A percentile compares a stretch with the other conserved stretches of the same genome.
Evolutionary conservation across 257 asterid genomes (phyloP).

Genomic region (Striga asiatica): DNA sequence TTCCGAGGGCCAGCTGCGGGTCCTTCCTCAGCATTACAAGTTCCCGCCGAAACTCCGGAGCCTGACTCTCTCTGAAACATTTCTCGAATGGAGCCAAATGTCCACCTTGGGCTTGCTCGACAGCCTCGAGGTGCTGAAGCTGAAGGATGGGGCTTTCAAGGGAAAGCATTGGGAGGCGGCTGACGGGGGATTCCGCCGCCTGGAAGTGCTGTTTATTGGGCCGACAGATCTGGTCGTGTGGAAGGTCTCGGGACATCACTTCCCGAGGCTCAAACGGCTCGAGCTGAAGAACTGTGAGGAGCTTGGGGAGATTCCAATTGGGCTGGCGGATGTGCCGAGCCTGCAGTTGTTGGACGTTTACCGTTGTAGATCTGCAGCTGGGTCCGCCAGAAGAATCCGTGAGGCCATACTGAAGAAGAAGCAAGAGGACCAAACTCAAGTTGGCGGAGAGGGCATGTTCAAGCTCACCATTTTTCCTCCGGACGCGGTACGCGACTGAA

Average conservation of each 20-base stretch:
- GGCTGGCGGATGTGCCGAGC: conserved; percentile 18
- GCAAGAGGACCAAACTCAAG: neutral
- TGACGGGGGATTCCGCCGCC: conserved; percentile 20
- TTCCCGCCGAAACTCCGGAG: conserved; percentile 32
- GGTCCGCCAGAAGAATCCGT: no score
- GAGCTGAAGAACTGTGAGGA: conserved; percentile 21
- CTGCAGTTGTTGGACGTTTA: conserved; percentile 12
- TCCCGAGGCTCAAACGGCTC: conserved; percentile 19
- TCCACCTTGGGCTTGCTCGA: conserved; percentile 26
- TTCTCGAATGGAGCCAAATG: conserved; percentile 20
- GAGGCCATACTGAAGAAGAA: no score
- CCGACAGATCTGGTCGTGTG: conserved; percentile 13
- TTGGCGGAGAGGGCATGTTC: neutral
- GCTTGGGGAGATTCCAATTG: conserved; percentile 12
- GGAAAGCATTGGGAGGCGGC: conserved; percentile 16
- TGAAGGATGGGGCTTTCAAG: conserved; percentile 21
- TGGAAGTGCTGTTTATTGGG: conserved; percentile 21
- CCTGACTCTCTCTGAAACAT: conserved; percentile 21
- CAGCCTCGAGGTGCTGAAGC: conserved; percentile 22
- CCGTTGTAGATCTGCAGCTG: no score
- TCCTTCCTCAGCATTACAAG: conserved; percentile 24
- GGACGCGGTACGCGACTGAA: no score
- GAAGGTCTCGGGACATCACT: conserved; percentile 20
- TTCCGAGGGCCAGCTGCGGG: conserved; percentile 20
- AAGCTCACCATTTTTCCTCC: conserved; percentile 20